Base-by-base conservation (phyloP, 192 early-diverging fungal species). In the Entomortierella chlamydospora region DNA sequence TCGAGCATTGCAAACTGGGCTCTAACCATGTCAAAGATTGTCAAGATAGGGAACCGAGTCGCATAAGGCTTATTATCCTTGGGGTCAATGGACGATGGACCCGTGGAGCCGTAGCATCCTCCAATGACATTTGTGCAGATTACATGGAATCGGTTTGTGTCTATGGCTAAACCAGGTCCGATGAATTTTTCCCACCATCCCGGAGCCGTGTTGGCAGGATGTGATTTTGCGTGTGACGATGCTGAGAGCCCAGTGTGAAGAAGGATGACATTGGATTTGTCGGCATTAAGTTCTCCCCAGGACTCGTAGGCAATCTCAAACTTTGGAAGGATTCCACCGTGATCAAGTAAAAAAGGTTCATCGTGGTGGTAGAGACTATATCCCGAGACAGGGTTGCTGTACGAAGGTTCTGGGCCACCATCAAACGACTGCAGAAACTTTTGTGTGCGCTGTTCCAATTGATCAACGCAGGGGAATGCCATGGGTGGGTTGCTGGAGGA, bases 181-280 rank as follows among this genome's bases (percentile, higher is more conserved):
- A 99, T 99, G 69, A 98, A 99, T 70, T 91, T 90, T 70, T 99
- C 96, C 97, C 97, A 99, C 97, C 97, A 99, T 53, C 97, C 97
- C 17, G 90, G 87, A 11, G 88, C 82, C 29, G 61, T 70, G 85
- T 99, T 97, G 20, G 86, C 82, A 15, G 73, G 84, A 65, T 97
- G 95, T 60, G 92, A 95, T 74, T 92, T 95, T 47, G 97, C 97
- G 65, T 99, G 97, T 25, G 91, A 93, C 64, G 90, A 93, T 34
- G 90, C 98, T 20, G 93, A 95, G 13, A 99, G 85, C 56, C 97
- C 97, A n/a, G 96, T 98, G 81, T 96, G 95, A 37, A 99, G 85
- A 60, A 99, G 82, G 59, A 99, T 97, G 2, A 85, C 96, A 78
- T 99, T 99, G 72, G 85, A 85, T 54, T 85, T 90, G 41, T 86